Conservation (phyloP, 2,329 filamentous ascomycete species). For the Paramyrothecium sp. region DNA sequence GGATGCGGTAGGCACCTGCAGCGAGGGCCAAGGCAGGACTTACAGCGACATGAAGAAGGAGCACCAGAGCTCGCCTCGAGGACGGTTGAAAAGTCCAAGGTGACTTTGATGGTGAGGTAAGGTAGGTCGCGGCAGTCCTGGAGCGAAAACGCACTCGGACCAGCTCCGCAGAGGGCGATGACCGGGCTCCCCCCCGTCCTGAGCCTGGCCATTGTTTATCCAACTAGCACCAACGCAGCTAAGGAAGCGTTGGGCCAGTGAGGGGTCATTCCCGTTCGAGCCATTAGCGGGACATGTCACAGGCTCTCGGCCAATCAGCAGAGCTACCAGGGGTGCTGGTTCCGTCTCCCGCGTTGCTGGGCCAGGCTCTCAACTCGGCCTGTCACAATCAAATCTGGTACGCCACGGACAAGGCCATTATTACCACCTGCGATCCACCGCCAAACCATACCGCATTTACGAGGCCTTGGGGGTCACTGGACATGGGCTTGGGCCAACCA, state of each 20-base stretch:
- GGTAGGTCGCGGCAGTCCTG: too few species aligned
- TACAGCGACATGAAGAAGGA: slow-evolving; percentile 4
- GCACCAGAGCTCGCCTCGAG: too few species aligned
- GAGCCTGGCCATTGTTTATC: neutral
- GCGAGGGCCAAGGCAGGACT: neutral
- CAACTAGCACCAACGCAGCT: neutral
- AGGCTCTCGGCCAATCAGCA: neutral
- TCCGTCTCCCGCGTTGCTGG: slow-evolving; percentile 1
- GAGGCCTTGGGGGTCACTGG: too few species aligned
- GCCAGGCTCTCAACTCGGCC: neutral
- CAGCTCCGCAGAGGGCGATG: neutral
- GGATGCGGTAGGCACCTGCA: too few species aligned
- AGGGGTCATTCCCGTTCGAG: neutral
- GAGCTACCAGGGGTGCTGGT: neutral
- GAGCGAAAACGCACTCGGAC: neutral
- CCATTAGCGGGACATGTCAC: neutral
- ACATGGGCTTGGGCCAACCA: neutral
- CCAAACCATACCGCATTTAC: neutral
- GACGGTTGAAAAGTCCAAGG: too few species aligned
- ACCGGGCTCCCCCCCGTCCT: neutral
- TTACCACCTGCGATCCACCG: neutral
- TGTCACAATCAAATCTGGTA: neutral
- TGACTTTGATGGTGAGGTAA: neutral
- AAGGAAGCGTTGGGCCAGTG: neutral
- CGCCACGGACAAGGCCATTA: neutral